These are phyloP conservation scores for Pseudophaeomoniella oleicola DNA, from an alignment of 2,329 filamentous ascomycete genomes.

Conservation along the genomic window DNA sequence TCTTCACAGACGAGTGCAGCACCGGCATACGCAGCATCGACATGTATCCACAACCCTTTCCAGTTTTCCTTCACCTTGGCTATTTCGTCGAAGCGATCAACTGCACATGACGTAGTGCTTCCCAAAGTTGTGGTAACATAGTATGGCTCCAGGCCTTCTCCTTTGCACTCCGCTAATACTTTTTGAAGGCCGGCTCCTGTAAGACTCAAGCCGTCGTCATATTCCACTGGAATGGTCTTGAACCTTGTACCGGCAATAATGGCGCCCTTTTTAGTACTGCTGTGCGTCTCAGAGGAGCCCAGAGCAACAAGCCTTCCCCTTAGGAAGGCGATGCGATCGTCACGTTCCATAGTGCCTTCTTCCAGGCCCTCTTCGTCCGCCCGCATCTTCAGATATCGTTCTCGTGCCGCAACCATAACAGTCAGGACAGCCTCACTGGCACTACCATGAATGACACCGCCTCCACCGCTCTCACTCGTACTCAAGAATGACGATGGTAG, in stretches of 20 bases:
- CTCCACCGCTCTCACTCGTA: slow-evolving; percentile 49
- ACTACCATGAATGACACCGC: slow-evolving; percentile 87
- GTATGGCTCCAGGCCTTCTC: slow-evolving; percentile 65
- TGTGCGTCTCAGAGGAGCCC: slow-evolving; percentile 67
- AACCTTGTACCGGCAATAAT: slow-evolving; percentile 76
- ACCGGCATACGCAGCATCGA: slow-evolving; percentile 87
- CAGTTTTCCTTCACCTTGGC: slow-evolving; percentile 28
- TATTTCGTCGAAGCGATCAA: slow-evolving; percentile 67
- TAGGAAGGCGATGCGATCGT: slow-evolving; percentile 54
- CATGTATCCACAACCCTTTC: slow-evolving; percentile 69
- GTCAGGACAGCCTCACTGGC: slow-evolving; percentile 80
- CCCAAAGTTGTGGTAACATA: slow-evolving; percentile 75
- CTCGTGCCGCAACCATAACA: slow-evolving; percentile 73
- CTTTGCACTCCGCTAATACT: slow-evolving; percentile 50
- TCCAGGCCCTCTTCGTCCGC: slow-evolving; percentile 34
- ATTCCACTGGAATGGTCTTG: slow-evolving; percentile 48
- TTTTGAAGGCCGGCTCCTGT: slow-evolving; percentile 47
- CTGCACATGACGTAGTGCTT: slow-evolving; percentile 74
- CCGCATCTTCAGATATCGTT: slow-evolving; percentile 55
- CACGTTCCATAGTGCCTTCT: slow-evolving; percentile 39
- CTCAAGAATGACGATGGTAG: slow-evolving; percentile 63
- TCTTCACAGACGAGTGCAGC: slow-evolving; percentile 71
- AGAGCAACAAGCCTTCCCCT: slow-evolving; percentile 64
- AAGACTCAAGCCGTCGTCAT: slow-evolving; percentile 54
- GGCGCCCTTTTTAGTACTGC: slow-evolving; percentile 73